phyloP scores from a whole-genome alignment of 106 monocot species.

The Amphibolis antarctica region DNA sequence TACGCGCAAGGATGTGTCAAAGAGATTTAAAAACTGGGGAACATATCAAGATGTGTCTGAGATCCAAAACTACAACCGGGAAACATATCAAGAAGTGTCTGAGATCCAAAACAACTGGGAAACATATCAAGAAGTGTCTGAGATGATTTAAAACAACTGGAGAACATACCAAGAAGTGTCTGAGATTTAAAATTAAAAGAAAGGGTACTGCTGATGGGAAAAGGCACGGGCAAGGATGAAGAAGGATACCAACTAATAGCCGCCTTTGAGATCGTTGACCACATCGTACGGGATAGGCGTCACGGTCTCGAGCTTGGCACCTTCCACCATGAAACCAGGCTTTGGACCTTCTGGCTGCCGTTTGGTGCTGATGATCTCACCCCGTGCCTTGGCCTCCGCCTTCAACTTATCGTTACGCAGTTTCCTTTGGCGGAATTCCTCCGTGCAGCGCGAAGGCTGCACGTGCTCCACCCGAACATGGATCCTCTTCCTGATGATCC shows the following conservation, averaged over 20 bases:
- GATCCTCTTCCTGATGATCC: conserved; percentile 39
- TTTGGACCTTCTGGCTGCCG: conserved; percentile 6
- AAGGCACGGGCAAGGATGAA: too few relatives aligned
- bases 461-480: conserved; percentile 42
- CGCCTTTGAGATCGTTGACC: conserved; percentile 13
- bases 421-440: conserved; percentile 7
- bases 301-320: conserved; percentile 7
- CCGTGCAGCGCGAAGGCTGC: conserved; percentile 13
- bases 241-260: not conserved
- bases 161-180: too few relatives aligned
- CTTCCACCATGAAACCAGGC: conserved; percentile 14
- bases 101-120: too few relatives aligned
- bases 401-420: conserved; percentile 5
- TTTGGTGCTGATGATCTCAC: conserved; percentile 12
- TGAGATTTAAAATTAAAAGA: too few relatives aligned
- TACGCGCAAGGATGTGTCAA: too few relatives aligned
- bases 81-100: too few relatives aligned
- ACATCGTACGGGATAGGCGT: conserved; percentile 12
- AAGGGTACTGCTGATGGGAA: too few relatives aligned
- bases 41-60: too few relatives aligned
- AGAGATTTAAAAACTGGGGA: too few relatives aligned
- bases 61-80: too few relatives aligned
- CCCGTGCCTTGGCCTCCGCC: conserved; percentile 4
- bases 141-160: too few relatives aligned
- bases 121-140: too few relatives aligned